Evolutionary conservation across 169 alveolate species (phyloP), one percentile per base, ranked within the genome.

Genomic region (Babesia divergens): DNA sequence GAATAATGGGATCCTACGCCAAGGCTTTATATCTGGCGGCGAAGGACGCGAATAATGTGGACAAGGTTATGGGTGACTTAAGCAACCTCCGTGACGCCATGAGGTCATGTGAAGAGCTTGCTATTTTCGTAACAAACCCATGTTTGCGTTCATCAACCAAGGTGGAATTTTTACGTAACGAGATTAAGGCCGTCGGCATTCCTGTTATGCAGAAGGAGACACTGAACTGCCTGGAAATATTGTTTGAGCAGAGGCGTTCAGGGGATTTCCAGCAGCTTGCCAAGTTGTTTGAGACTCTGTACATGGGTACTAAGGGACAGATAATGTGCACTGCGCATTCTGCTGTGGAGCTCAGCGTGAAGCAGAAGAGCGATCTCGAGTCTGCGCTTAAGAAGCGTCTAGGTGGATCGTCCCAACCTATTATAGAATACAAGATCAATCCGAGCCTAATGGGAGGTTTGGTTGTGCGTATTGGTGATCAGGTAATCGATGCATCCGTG

Each of bases 1-100:
- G 87, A 3, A 59, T 79, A 14, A 66, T 79, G 69, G 87, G 87
- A 14, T 68, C 87, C n/a, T 79, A 79, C 44, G 87, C 87, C 13
- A 79, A 79, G 46, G 87, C 87, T 28, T 64, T 79, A 5, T 79
- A 64, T 65, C 47, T 62, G 24, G 67, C 82, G n/a, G 60, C 83
- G 14, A 52, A 79, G 55, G 56, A 29, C 42, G 80, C 83, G 29
- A 62, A 55, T 9, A 69, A 69, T 40, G 46, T 68, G 3, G 74
- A 68, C 8, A 26, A 40, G 56, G 87, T 79, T 2, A 68, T 79
- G 87, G 32, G 55, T 16, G 87, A 79, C 53, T 50, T 79, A 13
- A 51, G 28, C 51, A 64, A 50, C 53, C 50, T 79, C n/a, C 43
- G 50, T 18, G 60, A 43, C 6, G 53, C 82, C 1, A 43, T 66